Conservation (phyloP, 257 asterid genomes). For the Solanum piurae region DNA sequence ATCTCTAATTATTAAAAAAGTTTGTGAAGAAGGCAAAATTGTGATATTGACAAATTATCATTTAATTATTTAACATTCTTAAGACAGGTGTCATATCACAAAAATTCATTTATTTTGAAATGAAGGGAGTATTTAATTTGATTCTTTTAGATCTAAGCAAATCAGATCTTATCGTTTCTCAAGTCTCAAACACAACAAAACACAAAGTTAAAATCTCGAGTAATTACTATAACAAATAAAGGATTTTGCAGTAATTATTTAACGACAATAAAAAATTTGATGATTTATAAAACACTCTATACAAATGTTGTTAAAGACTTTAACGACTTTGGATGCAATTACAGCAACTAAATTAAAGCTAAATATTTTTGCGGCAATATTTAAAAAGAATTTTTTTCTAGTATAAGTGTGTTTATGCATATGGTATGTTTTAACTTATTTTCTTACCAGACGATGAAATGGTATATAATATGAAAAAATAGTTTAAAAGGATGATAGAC, state of each 20-base stretch:
- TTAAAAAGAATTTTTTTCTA: background rate
- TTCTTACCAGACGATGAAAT: background rate
- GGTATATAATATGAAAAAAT: background rate
- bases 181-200: background rate
- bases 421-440: background rate
- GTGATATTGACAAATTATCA: too few species aligned
- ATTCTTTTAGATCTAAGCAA: background rate
- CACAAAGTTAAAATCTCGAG: background rate
- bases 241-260: fast-evolving
- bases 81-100: background rate
- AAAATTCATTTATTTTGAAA: too few species aligned
- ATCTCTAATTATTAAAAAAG: too few species aligned
- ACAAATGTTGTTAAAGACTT: background rate
- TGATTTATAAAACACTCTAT: too few species aligned
- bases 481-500: background rate
- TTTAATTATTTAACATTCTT: background rate
- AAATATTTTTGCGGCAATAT: too few species aligned
- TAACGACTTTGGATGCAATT: fast-evolving
- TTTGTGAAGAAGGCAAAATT: background rate
- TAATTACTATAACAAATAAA: background rate
- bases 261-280: too few species aligned
- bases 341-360: fast-evolving
- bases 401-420: background rate
- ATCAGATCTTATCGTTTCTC: background rate
- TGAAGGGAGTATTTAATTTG: background rate